These are phyloP conservation scores for Blastomyces percursus DNA, from an alignment of 2,329 filamentous ascomycete genomes.

Conservation along the genomic window DNA sequence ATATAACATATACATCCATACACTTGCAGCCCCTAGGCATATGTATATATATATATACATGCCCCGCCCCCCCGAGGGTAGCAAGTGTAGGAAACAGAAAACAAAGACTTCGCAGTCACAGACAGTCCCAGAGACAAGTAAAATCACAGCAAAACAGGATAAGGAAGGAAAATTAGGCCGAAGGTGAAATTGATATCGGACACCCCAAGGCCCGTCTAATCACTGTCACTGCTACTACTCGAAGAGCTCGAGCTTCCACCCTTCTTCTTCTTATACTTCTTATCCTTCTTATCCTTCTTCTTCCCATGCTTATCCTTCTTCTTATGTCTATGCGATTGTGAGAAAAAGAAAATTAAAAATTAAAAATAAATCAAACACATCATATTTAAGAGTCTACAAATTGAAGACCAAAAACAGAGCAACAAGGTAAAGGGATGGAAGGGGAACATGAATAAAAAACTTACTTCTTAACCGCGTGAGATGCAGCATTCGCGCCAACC, in stretches of 20 bases:
- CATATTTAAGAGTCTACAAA: no score
- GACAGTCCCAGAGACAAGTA: neutral
- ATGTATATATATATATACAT: neutral
- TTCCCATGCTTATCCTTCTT: slow-evolving; percentile 20
- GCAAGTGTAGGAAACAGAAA: neutral
- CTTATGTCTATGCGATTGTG: slow-evolving; percentile 14
- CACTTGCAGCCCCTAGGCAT: neutral
- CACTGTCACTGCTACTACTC: slow-evolving; percentile 13
- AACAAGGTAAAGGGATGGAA: neutral
- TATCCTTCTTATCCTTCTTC: slow-evolving; percentile 14
- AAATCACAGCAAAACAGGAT: neutral
- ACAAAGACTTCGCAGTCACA: neutral
- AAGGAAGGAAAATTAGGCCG: neutral
- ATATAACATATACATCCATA: slow-evolving; percentile 2
- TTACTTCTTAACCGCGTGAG: slow-evolving; percentile 20
- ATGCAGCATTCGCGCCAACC: slow-evolving; percentile 22
- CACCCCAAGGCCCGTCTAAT: slow-evolving; percentile 6
- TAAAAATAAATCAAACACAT: neutral
- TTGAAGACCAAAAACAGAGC: neutral
- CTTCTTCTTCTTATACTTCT: slow-evolving; percentile 9
- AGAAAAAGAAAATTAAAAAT: neutral
- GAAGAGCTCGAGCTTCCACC: slow-evolving; percentile 18
- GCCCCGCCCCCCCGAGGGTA: neutral
- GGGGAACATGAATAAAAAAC: slow-evolving; percentile 4
- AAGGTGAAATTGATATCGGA: neutral